These are phyloP conservation scores for Lindgomyces ingoldianus DNA, from an alignment of 495 filamentous ascomycete genomes.

Conservation along the genomic window DNA sequence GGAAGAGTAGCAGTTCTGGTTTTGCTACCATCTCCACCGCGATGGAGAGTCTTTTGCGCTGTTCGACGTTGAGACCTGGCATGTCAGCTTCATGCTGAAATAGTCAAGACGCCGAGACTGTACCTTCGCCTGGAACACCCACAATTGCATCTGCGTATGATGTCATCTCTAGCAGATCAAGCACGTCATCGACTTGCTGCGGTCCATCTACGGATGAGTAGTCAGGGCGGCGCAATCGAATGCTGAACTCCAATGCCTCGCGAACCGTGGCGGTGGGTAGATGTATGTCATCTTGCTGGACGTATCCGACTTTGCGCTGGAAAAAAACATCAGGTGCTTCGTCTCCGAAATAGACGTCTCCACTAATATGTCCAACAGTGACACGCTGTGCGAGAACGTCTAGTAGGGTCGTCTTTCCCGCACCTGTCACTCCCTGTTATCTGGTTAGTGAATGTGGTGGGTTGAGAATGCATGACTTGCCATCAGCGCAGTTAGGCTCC, in stretches of 20 bases:
- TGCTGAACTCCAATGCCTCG: constrained; percentile 26
- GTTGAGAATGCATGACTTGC: not conserved
- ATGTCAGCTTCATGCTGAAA: not conserved
- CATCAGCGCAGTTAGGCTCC: constrained; percentile 30
- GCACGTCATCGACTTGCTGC: constrained; percentile 10
- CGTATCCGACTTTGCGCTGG: constrained; percentile 29
- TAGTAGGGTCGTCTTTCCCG: constrained; percentile 34
- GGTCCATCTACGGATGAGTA: not conserved
- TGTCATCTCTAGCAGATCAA: constrained; percentile 19
- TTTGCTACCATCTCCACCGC: constrained; percentile 31
- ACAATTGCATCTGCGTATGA: constrained; percentile 24
- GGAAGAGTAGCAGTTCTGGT: constrained; percentile 33
- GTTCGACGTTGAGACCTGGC: constrained; percentile 31
- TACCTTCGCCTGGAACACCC: constrained; percentile 13
- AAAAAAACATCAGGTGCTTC: constrained; percentile 8
- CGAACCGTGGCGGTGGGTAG: constrained; percentile 28
- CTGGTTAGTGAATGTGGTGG: constrained; percentile 1
- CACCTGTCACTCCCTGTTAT: constrained; percentile 25
- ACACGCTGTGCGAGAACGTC: constrained; percentile 22
- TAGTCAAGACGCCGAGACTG: not conserved
- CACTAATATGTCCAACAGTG: constrained; percentile 11
- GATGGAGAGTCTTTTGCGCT: constrained; percentile 28
- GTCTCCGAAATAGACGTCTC: constrained; percentile 16
- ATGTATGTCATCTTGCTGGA: constrained; percentile 32
- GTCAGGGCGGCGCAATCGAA: constrained; percentile 5